Conservation (phyloP, 1,284 basidiomycete species). For the Ceratorhiza oryzae-sativae region DNA sequence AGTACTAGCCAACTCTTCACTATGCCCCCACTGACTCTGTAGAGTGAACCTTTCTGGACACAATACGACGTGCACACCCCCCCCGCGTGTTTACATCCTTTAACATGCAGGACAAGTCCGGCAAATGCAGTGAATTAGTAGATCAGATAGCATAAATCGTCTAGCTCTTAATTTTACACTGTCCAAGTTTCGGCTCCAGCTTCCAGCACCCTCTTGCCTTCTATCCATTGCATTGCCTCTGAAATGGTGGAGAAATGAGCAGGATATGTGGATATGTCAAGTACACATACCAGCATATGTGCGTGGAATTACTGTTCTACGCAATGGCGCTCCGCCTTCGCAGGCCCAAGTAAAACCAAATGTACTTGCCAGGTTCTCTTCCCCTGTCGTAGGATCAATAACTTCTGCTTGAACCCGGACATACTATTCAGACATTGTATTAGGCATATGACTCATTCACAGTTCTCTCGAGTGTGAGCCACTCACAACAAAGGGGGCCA, state of each 20-base stretch:
- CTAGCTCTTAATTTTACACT: too few species aligned
- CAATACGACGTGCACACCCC: too few species aligned
- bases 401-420: conserved; percentile 79
- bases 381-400: conserved; percentile 73
- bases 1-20: too few species aligned
- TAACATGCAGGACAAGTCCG: too few species aligned
- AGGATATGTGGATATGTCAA: not conserved
- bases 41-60: too few species aligned
- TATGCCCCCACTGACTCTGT: too few species aligned
- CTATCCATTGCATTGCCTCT: conserved; percentile 85
- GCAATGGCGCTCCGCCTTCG: conserved; percentile 54
- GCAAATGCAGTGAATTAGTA: too few species aligned
- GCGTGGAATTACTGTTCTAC: conserved; percentile 69
- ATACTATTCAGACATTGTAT: conserved; percentile 57
- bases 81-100: too few species aligned
- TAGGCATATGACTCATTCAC: not conserved
- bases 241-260: conserved; percentile 40
- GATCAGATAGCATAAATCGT: too few species aligned
- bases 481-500: conserved; percentile 62
- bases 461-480: conserved; percentile 39
- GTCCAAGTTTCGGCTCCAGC: conserved; percentile 65
- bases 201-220: conserved; percentile 73
- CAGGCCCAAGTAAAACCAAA: conserved; percentile 72
- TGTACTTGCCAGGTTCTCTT: conserved; percentile 71
- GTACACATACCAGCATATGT: conserved; percentile 66